Base-by-base conservation (phyloP, 2,329 filamentous ascomycete genomes). In the Talaromyces funiculosus region DNA sequence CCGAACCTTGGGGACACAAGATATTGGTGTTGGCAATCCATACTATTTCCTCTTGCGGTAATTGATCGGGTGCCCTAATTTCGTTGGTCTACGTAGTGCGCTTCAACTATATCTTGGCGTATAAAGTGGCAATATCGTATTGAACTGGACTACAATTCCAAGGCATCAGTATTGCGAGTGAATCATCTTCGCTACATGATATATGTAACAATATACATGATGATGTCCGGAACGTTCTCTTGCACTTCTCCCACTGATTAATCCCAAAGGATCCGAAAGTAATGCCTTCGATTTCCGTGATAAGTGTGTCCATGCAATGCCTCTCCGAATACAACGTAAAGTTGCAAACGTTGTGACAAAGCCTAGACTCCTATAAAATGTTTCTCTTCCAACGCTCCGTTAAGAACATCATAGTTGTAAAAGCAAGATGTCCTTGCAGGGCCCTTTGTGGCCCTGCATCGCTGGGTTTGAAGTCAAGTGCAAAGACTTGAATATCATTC, bases 331-430 rank as follows among this genome's bases (percentile, higher is more conserved):
- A 62, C 59, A 26, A 53, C 43, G 18, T 38, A 20, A 51, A 40
- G 43, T 22, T 31, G 45, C 20, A 66, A 71, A 66, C 61, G 59
- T 66, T 61, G 66, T 60, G 61, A 62, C 54, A 56, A 12, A 7
- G 16, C 49, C 40, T 35, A 24, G 14, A 22, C 61, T 62, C 61
- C 42, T 66, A 29, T 45, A 37, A 29, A 38, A 54, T 42, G 49
- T 74, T 79, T 67, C 78, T 89, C 80, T 91, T 73, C 88, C 88
- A 90, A 88, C 86, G 88, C 85, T 90, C 88, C 88, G 88, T 90
- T 90, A 88, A 87, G 86, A 81, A 78, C 81, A 83, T 80, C 78
- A 82, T 84, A 83, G 60, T 84, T 88, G 79, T 63, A 66, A 62
- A 45, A 43, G 80, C 86, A 84, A 81, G 77, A 78, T 83, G 85